These are phyloP conservation scores for Mitragyna speciosa DNA, from an alignment of 257 asterid species.

Conservation along the genomic window DNA sequence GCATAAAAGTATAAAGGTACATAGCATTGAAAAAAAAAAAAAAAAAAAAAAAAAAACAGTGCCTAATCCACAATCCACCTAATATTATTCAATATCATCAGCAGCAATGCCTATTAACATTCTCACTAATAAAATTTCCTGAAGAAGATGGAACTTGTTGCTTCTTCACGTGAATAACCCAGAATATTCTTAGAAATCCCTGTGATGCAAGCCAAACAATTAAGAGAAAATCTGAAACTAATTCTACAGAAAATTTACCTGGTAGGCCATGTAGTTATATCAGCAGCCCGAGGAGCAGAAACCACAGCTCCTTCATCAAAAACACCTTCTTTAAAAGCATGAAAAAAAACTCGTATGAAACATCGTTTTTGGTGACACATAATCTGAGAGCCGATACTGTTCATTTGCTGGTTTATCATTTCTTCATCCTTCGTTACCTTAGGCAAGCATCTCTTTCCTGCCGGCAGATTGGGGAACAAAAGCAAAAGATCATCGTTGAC, in stretches of 20 bases:
- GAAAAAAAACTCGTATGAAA: conserved; percentile 61
- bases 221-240: neutral
- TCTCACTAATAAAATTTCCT: neutral
- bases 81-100: no score
- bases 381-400: conserved; percentile 25
- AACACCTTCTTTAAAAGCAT: conserved; percentile 65
- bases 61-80: neutral
- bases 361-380: conserved; percentile 36
- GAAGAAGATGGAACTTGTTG: neutral
- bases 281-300: conserved; percentile 67
- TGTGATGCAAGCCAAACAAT: neutral
- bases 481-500: conserved; percentile 37
- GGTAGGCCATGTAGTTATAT: conserved; percentile 48
- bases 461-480: conserved; percentile 49
- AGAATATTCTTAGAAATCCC: neutral
- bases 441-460: conserved; percentile 39
- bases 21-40: neutral
- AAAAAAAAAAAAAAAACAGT: neutral
- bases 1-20: neutral
- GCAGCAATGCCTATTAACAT: neutral
- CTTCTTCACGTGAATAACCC: neutral
- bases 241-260: conserved; percentile 36
- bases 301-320: conserved; percentile 84
- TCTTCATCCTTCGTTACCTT: conserved; percentile 48
- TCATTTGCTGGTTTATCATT: conserved; percentile 29